Evolutionary conservation across 2,329 filamentous ascomycete genomes (phyloP), one percentile per base, ranked within the genome.

Genomic region (Orbilia blumenaviensis): DNA sequence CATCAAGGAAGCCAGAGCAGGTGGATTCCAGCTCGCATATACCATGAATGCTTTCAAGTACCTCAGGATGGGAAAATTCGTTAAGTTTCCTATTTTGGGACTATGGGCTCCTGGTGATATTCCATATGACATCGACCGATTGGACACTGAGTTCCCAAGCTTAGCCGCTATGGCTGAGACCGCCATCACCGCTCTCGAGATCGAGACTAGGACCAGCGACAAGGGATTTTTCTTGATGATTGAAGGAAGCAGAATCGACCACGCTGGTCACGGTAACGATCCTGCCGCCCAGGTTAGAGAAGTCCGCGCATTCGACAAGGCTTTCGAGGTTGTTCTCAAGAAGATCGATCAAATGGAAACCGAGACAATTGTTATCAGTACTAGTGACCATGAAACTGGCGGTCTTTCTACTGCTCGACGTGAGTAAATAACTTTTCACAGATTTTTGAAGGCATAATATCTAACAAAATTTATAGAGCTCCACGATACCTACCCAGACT

Each of bases 171-270:
- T 97, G 93, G 89, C 94, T 7, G 87, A 87, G 79, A 92, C 92
- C 14, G 94, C 95, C 0, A 85, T 99, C 77, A 88, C 87, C 12
- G 89, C 92, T 0, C 87, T 99, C 23, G 91, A 91, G 77, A 89
- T 89, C 73, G 95, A 94, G 0, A 97, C 95, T 0, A 86, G 88
- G 81, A 86, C 94, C 81, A 93, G 88, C 77, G 93, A 98, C 44
- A 89, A 96, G 83, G 95, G 95, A 3, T 99, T 98, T 86, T 99
- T 99, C 84, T 86, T 99, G 80, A 97, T 99, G 94, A 96, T 99
- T 77, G 95, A 99, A 83, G 95, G 94, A 3, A 96, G 92, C 80
- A 88, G 95, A 44, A 98, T 99, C 80, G 95, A 99, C 81, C 95
- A 99, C 82, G 94, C 95, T 2, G 95, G 93, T 5, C 92, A 95